These are phyloP conservation scores for Microcera coccophila DNA, from an alignment of 2,329 filamentous ascomycete genomes.

Conservation along the genomic window DNA sequence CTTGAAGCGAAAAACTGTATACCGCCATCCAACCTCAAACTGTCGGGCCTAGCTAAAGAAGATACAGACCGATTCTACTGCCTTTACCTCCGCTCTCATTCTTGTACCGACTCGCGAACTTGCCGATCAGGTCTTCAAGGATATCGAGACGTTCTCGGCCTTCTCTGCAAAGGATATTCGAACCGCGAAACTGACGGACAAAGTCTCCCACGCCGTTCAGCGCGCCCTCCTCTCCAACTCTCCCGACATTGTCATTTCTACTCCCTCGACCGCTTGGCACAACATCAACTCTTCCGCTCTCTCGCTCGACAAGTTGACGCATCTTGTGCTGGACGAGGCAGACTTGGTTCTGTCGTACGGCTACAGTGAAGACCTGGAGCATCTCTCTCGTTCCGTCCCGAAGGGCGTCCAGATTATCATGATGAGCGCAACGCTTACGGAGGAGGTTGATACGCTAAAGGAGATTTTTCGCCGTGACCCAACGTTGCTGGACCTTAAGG, in stretches of 20 bases:
- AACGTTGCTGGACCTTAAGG: slow-evolving; percentile 74
- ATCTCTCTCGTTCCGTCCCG: slow-evolving; percentile 71
- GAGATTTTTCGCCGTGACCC: slow-evolving; percentile 81
- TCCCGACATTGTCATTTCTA: slow-evolving; percentile 87
- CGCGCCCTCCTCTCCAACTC: slow-evolving; percentile 78
- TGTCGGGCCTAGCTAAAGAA: slow-evolving; percentile 7
- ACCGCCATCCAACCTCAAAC: slow-evolving; percentile 10
- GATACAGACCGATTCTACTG: slow-evolving; percentile 44
- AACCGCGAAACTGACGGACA: slow-evolving; percentile 82
- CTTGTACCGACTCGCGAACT: slow-evolving; percentile 93
- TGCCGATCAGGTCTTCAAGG: slow-evolving; percentile 82
- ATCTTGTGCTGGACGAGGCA: slow-evolving; percentile 89
- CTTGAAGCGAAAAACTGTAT: slow-evolving; percentile 69
- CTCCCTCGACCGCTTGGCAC: slow-evolving; percentile 76
- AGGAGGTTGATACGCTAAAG: slow-evolving; percentile 82
- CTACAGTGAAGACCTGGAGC: slow-evolving; percentile 84
- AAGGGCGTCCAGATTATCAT: slow-evolving; percentile 85
- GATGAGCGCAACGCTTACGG: slow-evolving; percentile 88
- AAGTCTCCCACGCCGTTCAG: slow-evolving; percentile 84
- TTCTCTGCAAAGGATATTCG: slow-evolving; percentile 84
- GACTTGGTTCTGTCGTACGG: slow-evolving; percentile 92
- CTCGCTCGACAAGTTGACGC: slow-evolving; percentile 64
- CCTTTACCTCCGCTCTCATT: slow-evolving; percentile 70
- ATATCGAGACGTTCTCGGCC: slow-evolving; percentile 68
- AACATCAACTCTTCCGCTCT: slow-evolving; percentile 66